phyloP scores from a whole-genome alignment of 2,329 filamentous ascomycete species.

The Verticillium albo-atrum region DNA sequence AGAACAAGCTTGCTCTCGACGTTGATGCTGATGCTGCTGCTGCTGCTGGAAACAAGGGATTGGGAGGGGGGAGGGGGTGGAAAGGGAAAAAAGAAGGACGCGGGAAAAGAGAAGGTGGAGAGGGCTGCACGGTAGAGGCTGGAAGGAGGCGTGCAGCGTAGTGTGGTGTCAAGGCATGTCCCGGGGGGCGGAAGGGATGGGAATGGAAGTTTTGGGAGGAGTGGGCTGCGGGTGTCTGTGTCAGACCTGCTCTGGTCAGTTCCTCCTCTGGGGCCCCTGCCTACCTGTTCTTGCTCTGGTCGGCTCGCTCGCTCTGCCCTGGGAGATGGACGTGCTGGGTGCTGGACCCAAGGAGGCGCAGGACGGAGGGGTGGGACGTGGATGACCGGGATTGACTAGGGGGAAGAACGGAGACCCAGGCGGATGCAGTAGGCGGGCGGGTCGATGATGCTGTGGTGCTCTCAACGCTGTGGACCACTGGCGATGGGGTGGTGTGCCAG shows the following conservation, averaged over 20 bases:
- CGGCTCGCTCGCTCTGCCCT: not conserved
- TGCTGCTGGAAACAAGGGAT: not conserved
- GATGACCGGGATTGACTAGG: not conserved
- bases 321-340: not conserved
- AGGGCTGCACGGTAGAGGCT: not conserved
- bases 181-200: not conserved
- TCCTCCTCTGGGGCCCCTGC: too few species aligned
- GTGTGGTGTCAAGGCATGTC: not conserved
- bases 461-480: not conserved
- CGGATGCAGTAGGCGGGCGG: not conserved
- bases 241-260: not conserved
- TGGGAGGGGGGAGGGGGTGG: not conserved
- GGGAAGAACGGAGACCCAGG: not conserved
- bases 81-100: conserved; percentile 1
- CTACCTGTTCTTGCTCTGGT: too few species aligned
- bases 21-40: not conserved
- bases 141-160: not conserved
- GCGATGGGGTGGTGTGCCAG: not conserved
- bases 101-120: conserved; percentile 3
- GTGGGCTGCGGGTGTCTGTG: not conserved
- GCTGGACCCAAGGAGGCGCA: not conserved
- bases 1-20: not conserved
- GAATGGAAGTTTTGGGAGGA: not conserved
- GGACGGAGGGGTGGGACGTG: not conserved
- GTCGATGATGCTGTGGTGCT: not conserved